These are phyloP conservation scores for Graphilbum fragrans DNA, from an alignment of 2,329 filamentous ascomycete genomes.

Conservation along the genomic window DNA sequence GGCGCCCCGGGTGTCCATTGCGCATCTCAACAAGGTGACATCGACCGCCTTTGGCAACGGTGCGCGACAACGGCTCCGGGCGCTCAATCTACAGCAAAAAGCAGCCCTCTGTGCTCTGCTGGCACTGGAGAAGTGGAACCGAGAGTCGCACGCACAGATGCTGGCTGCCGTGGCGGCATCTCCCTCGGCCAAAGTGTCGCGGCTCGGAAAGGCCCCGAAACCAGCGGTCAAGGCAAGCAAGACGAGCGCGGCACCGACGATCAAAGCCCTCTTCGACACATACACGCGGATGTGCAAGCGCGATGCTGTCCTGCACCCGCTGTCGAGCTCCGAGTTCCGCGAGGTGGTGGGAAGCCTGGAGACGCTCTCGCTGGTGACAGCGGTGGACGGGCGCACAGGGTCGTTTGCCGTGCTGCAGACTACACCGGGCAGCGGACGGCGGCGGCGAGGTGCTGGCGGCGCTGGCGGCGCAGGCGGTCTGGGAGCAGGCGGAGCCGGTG, in stretches of 20 bases:
- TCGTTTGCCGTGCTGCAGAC: constrained; percentile 54
- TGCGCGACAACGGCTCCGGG: constrained; percentile 69
- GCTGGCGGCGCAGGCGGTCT: constrained; percentile 28
- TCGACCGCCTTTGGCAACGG: constrained; percentile 84
- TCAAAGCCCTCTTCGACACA: constrained; percentile 73
- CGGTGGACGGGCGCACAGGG: constrained; percentile 56
- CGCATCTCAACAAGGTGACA: constrained; percentile 84
- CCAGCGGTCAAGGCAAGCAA: constrained; percentile 23
- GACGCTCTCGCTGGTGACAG: constrained; percentile 68
- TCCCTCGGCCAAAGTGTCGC: constrained; percentile 12
- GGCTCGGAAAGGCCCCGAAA: constrained; percentile 35
- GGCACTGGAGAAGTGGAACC: constrained; percentile 69
- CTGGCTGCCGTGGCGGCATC: neutral
- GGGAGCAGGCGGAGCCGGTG: constrained; percentile 14
- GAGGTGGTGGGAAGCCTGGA: constrained; percentile 87
- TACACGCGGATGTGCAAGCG: constrained; percentile 74
- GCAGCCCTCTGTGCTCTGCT: constrained; percentile 82
- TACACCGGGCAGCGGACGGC: constrained; percentile 55
- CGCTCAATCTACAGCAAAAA: constrained; percentile 91
- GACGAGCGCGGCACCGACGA: constrained; percentile 51
- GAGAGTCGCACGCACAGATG: constrained; percentile 29
- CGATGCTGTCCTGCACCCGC: constrained; percentile 79
- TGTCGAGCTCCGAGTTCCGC: constrained; percentile 85
- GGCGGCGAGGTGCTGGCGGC: constrained; percentile 19
- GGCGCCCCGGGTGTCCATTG: constrained; percentile 79